Conservation (phyloP, 1,139 yeast genomes). For the Scheffersomyces parashehatae region DNA sequence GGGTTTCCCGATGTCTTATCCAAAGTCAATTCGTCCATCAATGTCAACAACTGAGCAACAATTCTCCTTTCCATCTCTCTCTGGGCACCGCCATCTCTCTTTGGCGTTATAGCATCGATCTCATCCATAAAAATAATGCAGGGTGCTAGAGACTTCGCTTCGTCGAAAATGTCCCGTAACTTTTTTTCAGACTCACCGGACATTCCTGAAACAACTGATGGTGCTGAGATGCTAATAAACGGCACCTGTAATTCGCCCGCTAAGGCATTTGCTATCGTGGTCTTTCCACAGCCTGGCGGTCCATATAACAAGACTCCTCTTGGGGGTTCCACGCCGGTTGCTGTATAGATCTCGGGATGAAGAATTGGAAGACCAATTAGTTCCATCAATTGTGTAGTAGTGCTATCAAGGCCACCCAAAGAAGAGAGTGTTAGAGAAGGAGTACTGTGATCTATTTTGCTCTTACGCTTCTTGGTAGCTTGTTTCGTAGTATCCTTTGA, state of each 20-base stretch:
- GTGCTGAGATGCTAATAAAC: constrained; percentile 88
- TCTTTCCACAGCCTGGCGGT: constrained; percentile 99
- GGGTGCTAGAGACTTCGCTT: constrained; percentile 88
- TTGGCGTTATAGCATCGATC: constrained; percentile 97
- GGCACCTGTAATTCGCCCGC: constrained; percentile 96
- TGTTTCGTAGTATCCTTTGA: constrained; percentile 27
- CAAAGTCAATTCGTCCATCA: constrained; percentile 88
- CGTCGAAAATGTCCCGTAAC: constrained; percentile 88
- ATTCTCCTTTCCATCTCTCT: constrained; percentile 98
- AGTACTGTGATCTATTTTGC: constrained; percentile 61
- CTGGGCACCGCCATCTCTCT: constrained; percentile 93
- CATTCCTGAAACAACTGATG: constrained; percentile 98
- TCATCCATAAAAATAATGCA: constrained; percentile 93
- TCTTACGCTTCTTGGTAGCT: constrained; percentile 40
- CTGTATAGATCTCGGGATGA: constrained; percentile 86
- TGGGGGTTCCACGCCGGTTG: constrained; percentile 97
- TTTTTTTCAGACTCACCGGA: constrained; percentile 98
- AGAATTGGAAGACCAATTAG: constrained; percentile 86
- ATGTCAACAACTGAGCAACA: constrained; percentile 90
- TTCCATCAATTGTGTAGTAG: constrained; percentile 84
- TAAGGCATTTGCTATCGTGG: constrained; percentile 91
- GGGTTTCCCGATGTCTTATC: constrained; percentile 92
- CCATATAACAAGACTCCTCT: constrained; percentile 94
- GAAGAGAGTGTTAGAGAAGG: constrained; percentile 69
- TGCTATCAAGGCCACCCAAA: constrained; percentile 86